Evolutionary conservation across 106 monocot genomes (phyloP), one percentile per base, ranked within the genome.

Genomic region (Dioscorea zingiberensis): DNA sequence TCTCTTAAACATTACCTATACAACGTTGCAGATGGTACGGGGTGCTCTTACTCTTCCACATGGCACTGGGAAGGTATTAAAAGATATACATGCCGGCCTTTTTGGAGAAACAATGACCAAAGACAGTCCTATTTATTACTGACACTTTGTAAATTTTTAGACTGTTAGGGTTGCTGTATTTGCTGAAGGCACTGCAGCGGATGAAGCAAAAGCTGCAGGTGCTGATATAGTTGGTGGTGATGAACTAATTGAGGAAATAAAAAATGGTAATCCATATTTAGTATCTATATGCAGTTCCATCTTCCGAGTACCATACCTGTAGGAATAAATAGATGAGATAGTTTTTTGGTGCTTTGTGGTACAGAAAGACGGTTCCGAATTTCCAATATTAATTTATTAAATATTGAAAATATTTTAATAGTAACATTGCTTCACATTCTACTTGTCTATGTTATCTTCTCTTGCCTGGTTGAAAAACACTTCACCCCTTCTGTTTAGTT

Each of bases 201-300:
- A 97, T 63, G 95, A 91, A 75, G 97, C 97, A 15, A 85, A 74
- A 74, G 77, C 78, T 77, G 85, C 88, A 32, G 97, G 97, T 64
- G 97, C 92, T 71, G 97, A 97, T 78, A 54, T 88, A 65, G 88
- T 97, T 63, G 97, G 97, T 46, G 88, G 92, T 47, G 92, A 92
- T 76, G 84, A 88, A 54, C 83, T 97, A 45, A 86, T 97, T 67
- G 92, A 97, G 69, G 80, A 88, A 72, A 97, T 97, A 44, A 83
- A 69, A 73, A 85, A 69, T 49, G 97, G 97, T 97, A 82, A 9
- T 70, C 21, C 17, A 32, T 13, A 18, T 54, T 44, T 54, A 44
- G 49, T 13, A 22, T 45, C 38, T 38, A 38, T 38, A 38, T 38
- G 0, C 38, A 2, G 1, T 38, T 38, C 38, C 38, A 38, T 38